These are phyloP conservation scores for Metschnikowia cubensis DNA, from an alignment of 805 yeast genomes.

Conservation along the genomic window DNA sequence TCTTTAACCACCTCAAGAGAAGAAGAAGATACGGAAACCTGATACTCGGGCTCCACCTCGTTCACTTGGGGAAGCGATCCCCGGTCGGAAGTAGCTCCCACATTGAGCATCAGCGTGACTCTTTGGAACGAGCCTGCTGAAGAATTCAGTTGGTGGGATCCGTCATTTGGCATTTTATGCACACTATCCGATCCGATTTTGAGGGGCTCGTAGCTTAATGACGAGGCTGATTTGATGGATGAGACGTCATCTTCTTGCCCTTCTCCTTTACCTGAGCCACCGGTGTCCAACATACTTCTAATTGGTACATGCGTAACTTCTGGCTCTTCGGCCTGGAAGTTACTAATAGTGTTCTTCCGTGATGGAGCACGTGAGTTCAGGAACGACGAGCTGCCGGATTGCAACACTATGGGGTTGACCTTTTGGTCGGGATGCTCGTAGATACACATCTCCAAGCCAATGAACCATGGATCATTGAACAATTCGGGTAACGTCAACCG, in stretches of 20 bases:
- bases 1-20: conserved; percentile 13
- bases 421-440: conserved; percentile 45
- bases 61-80: conserved; percentile 3
- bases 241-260: conserved; percentile 12
- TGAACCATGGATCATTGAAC: conserved; percentile 64
- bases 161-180: conserved; percentile 13
- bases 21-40: not conserved
- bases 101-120: conserved; percentile 31
- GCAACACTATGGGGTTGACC: conserved; percentile 31
- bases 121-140: conserved; percentile 12
- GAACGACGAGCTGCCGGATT: conserved; percentile 16
- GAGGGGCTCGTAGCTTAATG: conserved; percentile 22
- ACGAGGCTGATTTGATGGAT: conserved; percentile 25
- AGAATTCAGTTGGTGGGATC: conserved; percentile 11
- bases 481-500: conserved; percentile 54
- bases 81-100: conserved; percentile 9
- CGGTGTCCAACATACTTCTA: conserved; percentile 39
- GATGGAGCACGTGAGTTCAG: conserved; percentile 28
- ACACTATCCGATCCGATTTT: conserved; percentile 5
- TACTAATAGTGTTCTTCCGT: conserved; percentile 27
- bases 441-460: conserved; percentile 53
- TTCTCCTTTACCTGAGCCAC: conserved; percentile 4
- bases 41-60: conserved; percentile 5
- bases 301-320: conserved; percentile 26
- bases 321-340: conserved; percentile 10